Percentiles rank a stretch among this genome's conserved stretches.
phyloP scores from a whole-genome alignment of 2,329 filamentous ascomycete genomes.

The Aspergillus ustus region DNA sequence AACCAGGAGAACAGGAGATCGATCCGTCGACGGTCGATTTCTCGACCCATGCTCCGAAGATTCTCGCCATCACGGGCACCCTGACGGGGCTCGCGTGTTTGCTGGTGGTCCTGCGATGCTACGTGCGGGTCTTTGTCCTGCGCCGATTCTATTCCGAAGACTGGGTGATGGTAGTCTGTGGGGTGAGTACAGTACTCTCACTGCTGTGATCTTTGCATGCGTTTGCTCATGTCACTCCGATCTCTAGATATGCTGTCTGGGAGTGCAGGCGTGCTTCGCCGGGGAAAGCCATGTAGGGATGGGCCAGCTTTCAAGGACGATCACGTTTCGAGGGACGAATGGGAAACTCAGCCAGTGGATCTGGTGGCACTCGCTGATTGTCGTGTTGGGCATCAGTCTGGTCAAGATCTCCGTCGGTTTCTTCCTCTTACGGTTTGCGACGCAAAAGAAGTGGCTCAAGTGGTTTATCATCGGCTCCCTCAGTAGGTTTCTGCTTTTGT shows the following conservation, averaged over 20 bases:
- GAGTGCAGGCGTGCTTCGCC: slow-evolving; percentile 48
- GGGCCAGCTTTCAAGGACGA: slow-evolving; percentile 36
- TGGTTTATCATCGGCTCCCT: slow-evolving; percentile 45
- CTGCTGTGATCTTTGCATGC: no score
- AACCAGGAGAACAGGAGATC: no score
- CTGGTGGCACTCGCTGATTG: slow-evolving; percentile 9
- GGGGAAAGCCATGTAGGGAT: slow-evolving; percentile 52
- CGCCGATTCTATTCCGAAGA: slow-evolving; percentile 57
- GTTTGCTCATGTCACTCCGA: neutral
- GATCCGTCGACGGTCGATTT: neutral
- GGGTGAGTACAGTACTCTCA: no score
- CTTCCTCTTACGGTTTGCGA: slow-evolving; percentile 49
- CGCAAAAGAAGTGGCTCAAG: slow-evolving; percentile 39
- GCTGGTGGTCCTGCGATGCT: slow-evolving; percentile 49
- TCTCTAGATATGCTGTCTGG: slow-evolving; percentile 29
- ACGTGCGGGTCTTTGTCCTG: slow-evolving; percentile 54
- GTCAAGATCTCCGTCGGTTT: slow-evolving; percentile 51
- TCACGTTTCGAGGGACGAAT: neutral
- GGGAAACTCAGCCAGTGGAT: neutral
- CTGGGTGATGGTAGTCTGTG: slow-evolving; percentile 49
- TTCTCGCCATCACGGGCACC: slow-evolving; percentile 48
- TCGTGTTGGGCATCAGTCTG: slow-evolving; percentile 45
- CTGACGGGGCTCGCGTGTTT: slow-evolving; percentile 46
- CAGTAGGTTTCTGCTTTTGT: slow-evolving; percentile 19
- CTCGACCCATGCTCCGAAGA: slow-evolving; percentile 19